Conservation (phyloP, 768 basidiomycete genomes). For the Mycena albidolilacea region DNA sequence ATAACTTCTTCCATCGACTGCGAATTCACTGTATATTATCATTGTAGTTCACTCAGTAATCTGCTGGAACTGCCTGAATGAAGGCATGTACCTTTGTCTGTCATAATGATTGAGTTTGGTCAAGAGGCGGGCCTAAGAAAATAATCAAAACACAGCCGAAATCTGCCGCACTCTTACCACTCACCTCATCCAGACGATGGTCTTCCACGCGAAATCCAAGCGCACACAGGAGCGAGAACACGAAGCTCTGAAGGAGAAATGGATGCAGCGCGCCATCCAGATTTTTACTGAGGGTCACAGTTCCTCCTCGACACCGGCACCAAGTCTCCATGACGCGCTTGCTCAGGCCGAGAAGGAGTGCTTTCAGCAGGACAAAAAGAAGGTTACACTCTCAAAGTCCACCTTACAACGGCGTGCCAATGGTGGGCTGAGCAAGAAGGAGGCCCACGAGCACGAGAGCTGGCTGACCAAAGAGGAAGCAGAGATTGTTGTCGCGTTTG, state of each 20-base stretch:
- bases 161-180: neutral
- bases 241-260: neutral
- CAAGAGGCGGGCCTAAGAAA: too few relatives aligned
- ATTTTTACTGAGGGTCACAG: neutral
- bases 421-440: too few relatives aligned
- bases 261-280: neutral
- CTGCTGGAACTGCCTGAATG: too few relatives aligned
- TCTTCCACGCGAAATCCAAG: neutral
- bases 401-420: too few relatives aligned
- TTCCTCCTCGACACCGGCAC: neutral
- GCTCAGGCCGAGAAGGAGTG: neutral
- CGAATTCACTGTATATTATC: too few relatives aligned
- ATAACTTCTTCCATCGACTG: too few relatives aligned
- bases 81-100: too few relatives aligned
- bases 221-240: neutral
- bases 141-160: neutral
- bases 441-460: too few relatives aligned
- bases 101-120: too few relatives aligned
- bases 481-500: conserved; percentile 1
- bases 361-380: neutral
- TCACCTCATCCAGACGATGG: neutral
- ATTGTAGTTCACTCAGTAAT: too few relatives aligned
- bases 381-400: neutral
- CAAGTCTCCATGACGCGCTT: neutral
- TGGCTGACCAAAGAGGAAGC: neutral